Base-by-base conservation (phyloP, 306 rosid genomes). In the Leucaena leucocephala region DNA sequence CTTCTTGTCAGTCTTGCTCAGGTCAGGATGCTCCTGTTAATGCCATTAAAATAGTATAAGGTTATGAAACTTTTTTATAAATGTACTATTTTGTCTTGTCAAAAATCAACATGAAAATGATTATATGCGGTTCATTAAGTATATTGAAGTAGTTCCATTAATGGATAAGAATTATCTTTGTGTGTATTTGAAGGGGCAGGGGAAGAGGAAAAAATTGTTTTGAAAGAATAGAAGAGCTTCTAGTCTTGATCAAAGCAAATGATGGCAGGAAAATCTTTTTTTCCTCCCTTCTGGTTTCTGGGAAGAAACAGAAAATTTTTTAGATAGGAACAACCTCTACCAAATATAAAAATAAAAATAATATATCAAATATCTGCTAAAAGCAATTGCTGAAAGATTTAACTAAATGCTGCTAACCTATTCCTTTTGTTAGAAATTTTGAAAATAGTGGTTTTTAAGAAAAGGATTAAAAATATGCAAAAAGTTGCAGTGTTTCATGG, bases 1-100 rank as follows among this genome's bases (percentile, higher is more conserved):
- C 85, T 87, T 90, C 83, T 87, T 92, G 34, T 92, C 97, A 16
- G 86, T 84, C 79, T 92, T 92, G 86, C 78, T 86, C 80, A 89
- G 64, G 12, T 92, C 92, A 73, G 89, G 86, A 80, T 90, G 96
- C 78, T 81, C 92, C 97, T 92, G 89, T 81, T 81, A 73, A 33
- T 72, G 45, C 35, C 49, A 84, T 81, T 10, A 13, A 67, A n/a
- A 42, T 67, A 42, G 17, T 42, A 9, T 4, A 8, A 66, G 34
- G 49, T 8, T 73, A 38, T 61, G 45, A 38, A 15, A 71, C 44
- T 61, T 33, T 45, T 74, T 57, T 43, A 62, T 21, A 50, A 49
- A 64, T 71, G 76, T 59, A 68, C 57, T 73, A 43, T 49, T 9
- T 44, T 11, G 49, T 35, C 68, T 58, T 9, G 3, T 34, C 35